These are phyloP conservation scores for Scenedesmus sp. DNA, from an alignment of 163 green algal species.

Conservation along the genomic window DNA sequence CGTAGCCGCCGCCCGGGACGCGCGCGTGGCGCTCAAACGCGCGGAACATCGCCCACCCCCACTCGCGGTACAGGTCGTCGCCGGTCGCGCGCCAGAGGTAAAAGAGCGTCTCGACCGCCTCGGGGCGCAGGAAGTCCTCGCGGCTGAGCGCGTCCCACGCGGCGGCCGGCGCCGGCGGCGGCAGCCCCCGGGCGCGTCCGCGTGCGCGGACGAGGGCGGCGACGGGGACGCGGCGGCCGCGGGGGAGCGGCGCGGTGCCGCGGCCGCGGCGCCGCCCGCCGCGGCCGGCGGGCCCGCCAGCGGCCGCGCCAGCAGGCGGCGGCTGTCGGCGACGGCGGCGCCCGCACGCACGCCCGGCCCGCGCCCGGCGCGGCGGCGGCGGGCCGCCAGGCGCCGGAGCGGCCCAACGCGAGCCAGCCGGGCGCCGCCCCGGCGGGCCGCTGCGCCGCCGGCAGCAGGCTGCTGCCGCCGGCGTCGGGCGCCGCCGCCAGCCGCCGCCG, in stretches of 20 bases:
- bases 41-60: constrained; percentile 92
- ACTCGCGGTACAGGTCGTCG: constrained; percentile 84
- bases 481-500: too few relatives aligned
- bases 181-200: too few relatives aligned
- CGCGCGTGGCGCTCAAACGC: constrained; percentile 78
- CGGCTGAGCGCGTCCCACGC: neutral
- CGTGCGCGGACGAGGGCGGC: neutral
- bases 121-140: constrained; percentile 82
- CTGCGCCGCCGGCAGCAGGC: too few relatives aligned
- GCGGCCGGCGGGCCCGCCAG: neutral
- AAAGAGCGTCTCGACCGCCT: constrained; percentile 91
- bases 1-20: constrained; percentile 73
- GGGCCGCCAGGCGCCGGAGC: too few relatives aligned
- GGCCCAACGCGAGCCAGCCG: too few relatives aligned
- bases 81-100: constrained; percentile 88
- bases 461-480: too few relatives aligned
- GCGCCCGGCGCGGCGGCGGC: too few relatives aligned
- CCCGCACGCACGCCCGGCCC: too few relatives aligned
- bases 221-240: constrained; percentile 1
- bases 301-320: neutral
- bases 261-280: neutral
- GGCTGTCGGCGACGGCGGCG: neutral
- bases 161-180: neutral
- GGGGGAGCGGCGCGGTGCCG: neutral
- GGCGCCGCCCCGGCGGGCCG: too few relatives aligned